Evolutionary conservation across 2,329 filamentous ascomycete species (phyloP).

Genomic region (Penicillium sp.): DNA sequence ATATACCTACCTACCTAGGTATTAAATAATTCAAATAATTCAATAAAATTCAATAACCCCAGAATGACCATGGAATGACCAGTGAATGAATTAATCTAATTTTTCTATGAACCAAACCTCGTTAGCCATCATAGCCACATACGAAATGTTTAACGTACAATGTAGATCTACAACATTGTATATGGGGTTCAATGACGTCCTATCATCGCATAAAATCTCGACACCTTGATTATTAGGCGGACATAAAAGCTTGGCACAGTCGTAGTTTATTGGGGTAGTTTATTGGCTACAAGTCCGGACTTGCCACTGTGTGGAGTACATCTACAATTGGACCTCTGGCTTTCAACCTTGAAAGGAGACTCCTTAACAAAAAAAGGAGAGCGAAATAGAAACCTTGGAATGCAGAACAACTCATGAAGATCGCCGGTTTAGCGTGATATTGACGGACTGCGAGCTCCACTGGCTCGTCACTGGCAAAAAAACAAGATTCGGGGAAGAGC

Average conservation of each 20-base stretch:
- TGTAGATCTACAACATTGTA: not conserved
- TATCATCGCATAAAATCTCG: not conserved
- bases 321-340: not conserved
- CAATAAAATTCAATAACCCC: not conserved
- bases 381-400: not conserved
- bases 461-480: constrained; percentile 12
- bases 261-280: not conserved
- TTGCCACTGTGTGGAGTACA: not conserved
- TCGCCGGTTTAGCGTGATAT: constrained; percentile 11
- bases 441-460: constrained; percentile 10
- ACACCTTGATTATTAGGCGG: not conserved
- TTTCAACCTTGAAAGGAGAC: not conserved
- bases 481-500: constrained; percentile 17
- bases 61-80: not conserved
- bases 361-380: not conserved
- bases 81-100: not conserved
- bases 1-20: too few species aligned
- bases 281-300: not conserved
- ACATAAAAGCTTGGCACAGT: not conserved
- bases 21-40: not conserved
- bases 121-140: too few species aligned
- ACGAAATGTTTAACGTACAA: too few species aligned
- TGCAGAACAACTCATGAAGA: not conserved
- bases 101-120: not conserved
- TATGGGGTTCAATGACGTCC: not conserved